These are phyloP conservation scores for Pyrenula massariospora DNA, from an alignment of 495 filamentous ascomycete genomes.

Conservation along the genomic window DNA sequence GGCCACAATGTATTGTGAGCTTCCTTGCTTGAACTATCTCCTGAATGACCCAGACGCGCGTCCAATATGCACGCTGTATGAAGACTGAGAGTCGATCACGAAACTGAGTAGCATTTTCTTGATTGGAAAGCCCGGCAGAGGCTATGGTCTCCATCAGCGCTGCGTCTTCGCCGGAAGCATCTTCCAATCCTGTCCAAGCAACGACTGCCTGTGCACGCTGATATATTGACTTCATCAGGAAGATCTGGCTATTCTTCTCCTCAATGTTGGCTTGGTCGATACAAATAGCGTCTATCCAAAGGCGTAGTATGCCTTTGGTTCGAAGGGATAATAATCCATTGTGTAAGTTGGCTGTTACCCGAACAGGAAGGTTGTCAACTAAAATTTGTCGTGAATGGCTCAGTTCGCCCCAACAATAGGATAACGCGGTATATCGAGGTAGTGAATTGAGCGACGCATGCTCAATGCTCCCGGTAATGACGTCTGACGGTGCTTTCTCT, in stretches of 20 bases:
- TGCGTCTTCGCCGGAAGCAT: background rate
- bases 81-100: background rate
- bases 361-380: background rate
- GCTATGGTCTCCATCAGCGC: too few species aligned
- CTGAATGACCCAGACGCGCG: background rate
- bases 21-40: background rate
- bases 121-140: too few species aligned
- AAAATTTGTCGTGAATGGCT: background rate
- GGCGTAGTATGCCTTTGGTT: background rate
- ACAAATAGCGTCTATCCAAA: background rate
- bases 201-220: background rate
- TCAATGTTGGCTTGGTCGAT: background rate
- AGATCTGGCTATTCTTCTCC: background rate
- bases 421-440: background rate
- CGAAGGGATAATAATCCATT: background rate
- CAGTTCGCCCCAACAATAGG: background rate
- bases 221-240: background rate
- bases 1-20: background rate
- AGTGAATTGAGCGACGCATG: background rate
- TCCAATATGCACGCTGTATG: background rate
- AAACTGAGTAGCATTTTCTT: too few species aligned
- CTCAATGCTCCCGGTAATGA: background rate
- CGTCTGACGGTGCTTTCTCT: background rate
- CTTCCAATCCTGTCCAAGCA: background rate
- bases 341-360: background rate